These are phyloP conservation scores for Crataegus laevigata DNA, from an alignment of 306 rosid species.

Conservation along the genomic window DNA sequence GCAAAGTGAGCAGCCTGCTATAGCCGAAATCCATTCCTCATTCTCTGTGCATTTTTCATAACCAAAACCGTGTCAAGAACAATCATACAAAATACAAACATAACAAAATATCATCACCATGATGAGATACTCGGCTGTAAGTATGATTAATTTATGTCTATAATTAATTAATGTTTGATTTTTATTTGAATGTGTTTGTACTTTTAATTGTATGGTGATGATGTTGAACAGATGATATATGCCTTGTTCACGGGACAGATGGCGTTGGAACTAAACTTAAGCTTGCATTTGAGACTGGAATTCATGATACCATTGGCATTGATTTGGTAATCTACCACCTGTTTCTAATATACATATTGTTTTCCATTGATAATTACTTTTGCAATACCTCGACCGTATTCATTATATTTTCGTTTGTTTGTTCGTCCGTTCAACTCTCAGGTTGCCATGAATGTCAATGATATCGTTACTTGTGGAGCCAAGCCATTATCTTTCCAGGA, in stretches of 20 bases:
- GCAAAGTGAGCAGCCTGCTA: no score
- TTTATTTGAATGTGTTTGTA: constrained; percentile 3
- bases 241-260: constrained; percentile 84
- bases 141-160: background rate
- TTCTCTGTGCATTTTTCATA: no score
- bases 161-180: background rate
- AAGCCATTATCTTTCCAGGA: constrained; percentile 90
- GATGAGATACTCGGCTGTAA: background rate
- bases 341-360: background rate
- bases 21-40: no score
- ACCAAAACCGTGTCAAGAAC: no score
- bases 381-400: background rate
- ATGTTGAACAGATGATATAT: constrained; percentile 45
- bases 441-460: constrained; percentile 99
- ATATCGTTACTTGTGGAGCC: constrained; percentile 90
- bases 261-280: constrained; percentile 91
- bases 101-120: no score
- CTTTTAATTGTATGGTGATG: background rate
- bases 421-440: constrained; percentile 1
- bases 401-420: background rate
- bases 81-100: no score
- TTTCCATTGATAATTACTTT: background rate
- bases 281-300: constrained; percentile 85
- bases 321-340: constrained; percentile 53
- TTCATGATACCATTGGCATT: constrained; percentile 88